Conservation (phyloP, 352 stramenopile species). For the Phytophthora cryptogea region DNA sequence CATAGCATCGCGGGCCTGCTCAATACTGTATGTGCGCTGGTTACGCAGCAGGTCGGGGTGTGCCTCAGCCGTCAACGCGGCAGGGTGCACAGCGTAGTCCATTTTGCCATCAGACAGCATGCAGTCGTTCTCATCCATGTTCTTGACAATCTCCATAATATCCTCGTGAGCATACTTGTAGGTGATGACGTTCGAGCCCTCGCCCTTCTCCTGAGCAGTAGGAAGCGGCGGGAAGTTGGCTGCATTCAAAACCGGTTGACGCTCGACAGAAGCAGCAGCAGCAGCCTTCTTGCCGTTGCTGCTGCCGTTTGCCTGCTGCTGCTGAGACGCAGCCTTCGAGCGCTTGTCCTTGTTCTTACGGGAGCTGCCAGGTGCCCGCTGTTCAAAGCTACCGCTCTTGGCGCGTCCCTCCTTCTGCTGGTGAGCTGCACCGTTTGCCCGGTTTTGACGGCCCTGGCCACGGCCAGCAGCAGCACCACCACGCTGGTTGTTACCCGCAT, state of each 20-base stretch:
- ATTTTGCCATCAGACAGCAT: conserved; percentile 73
- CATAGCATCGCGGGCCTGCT: conserved; percentile 90
- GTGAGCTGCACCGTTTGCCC: conserved; percentile 34
- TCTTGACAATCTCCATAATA: conserved; percentile 92
- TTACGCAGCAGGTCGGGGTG: conserved; percentile 89
- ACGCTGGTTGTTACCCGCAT: conserved; percentile 43
- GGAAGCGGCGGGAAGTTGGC: conserved; percentile 85
- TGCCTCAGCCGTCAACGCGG: conserved; percentile 73
- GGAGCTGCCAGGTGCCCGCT: conserved; percentile 37
- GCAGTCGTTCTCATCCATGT: conserved; percentile 90
- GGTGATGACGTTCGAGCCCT: conserved; percentile 52
- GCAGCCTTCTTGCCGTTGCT: conserved; percentile 38
- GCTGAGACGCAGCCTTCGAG: conserved; percentile 44
- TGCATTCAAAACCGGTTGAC: conserved; percentile 80
- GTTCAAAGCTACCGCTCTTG: conserved; percentile 67
- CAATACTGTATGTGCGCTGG: conserved; percentile 93
- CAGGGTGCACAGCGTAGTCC: conserved; percentile 81
- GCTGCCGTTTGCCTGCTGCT: conserved; percentile 37
- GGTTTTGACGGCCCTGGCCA: conserved; percentile 44
- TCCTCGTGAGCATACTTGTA: conserved; percentile 88
- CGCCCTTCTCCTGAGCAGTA: conserved; percentile 41
- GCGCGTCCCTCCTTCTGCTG: conserved; percentile 46
- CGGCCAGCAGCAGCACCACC: conserved; percentile 23
- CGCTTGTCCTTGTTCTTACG: conserved; percentile 75
- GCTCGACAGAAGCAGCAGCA: conserved; percentile 36